Evolutionary conservation across 768 basidiomycete species (phyloP).

Genomic region (Rhizopogon vulgaris): DNA sequence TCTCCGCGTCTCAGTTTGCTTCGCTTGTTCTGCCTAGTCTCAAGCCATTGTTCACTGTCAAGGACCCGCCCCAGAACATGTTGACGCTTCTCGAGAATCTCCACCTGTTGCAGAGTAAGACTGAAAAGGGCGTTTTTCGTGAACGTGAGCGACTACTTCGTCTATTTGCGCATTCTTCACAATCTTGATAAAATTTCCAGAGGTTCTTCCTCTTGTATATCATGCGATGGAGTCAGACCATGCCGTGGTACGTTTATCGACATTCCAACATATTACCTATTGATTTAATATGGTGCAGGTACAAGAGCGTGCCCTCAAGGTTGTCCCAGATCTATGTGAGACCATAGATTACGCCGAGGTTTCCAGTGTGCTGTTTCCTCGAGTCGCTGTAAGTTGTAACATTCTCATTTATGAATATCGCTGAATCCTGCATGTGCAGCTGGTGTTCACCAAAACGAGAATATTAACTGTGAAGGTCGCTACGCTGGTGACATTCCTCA

Average conservation of each 20-base stretch:
- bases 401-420: background rate
- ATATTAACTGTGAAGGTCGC: slow-evolving; percentile 89
- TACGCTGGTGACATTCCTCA: slow-evolving; percentile 73
- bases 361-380: slow-evolving; percentile 82
- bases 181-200: slow-evolving; percentile 32
- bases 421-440: slow-evolving; percentile 35
- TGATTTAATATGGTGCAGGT: slow-evolving; percentile 45
- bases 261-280: background rate
- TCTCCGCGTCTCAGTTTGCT: slow-evolving; percentile 79
- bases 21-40: slow-evolving; percentile 77
- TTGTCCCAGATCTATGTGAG: slow-evolving; percentile 85
- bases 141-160: slow-evolving; percentile 57
- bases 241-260: slow-evolving; percentile 46
- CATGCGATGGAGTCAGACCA: slow-evolving; percentile 96
- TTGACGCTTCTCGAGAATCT: slow-evolving; percentile 89
- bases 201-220: slow-evolving; percentile 94
- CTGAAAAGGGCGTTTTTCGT: slow-evolving; percentile 77
- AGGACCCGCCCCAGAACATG: slow-evolving; percentile 98
- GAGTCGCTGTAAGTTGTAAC: slow-evolving; percentile 69
- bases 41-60: slow-evolving; percentile 83
- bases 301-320: slow-evolving; percentile 83
- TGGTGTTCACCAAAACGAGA: slow-evolving; percentile 90
- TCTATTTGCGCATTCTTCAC: background rate
- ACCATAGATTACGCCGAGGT: slow-evolving; percentile 94
- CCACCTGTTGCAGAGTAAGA: slow-evolving; percentile 81